Base-by-base conservation (phyloP, 805 yeast species). In the Kazachstania martiniae region DNA sequence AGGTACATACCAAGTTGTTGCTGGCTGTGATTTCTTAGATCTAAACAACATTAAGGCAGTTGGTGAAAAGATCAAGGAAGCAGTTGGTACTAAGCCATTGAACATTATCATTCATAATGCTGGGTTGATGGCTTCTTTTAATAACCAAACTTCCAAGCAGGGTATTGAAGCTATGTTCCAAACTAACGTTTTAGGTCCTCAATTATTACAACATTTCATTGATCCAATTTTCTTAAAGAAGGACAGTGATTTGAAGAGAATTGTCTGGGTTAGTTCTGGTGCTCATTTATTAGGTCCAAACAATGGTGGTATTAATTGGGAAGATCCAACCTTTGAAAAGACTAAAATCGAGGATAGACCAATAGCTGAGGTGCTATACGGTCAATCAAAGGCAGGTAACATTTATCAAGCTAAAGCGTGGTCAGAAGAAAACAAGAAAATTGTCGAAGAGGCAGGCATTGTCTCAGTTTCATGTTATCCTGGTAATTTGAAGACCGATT, bases 201-300 rank as follows among this genome's bases (percentile, higher is more conserved):
- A 56, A 31, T 39, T 61, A 28, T 42, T 62, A 29, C 65, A 61
- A 36, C 58, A 52, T 36, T 51, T 53, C 32, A 35, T 61, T 14
- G 62, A 60, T 32, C 63, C 63, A 12, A 25, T 58, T 8, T 51
- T 62, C 34, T 42, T 60, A 33, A 43, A 51, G 29, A 47, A 60
- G 8, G 49, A 60, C 10, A 36, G 36, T 15, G 35, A 33, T 7
- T 35, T 52, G 25, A 53, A 58, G 26, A 49, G 66, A 44, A 47
- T 62, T 28, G 63, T 62, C 12, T 63, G 65, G 64, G 58, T 61
- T 5, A 44, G 61, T 18, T 60, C 66, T 1, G 40, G 46, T 16
- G 59, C 58, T 10, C 64, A 59, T 33, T 33, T 46, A 12, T 16
- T 28, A 10, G 51, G 56, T 8, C 56, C 56, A 13, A 17, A 28